These are phyloP conservation scores for Solidago caesia DNA, from an alignment of 129 eudicot species.

Conservation along the genomic window DNA sequence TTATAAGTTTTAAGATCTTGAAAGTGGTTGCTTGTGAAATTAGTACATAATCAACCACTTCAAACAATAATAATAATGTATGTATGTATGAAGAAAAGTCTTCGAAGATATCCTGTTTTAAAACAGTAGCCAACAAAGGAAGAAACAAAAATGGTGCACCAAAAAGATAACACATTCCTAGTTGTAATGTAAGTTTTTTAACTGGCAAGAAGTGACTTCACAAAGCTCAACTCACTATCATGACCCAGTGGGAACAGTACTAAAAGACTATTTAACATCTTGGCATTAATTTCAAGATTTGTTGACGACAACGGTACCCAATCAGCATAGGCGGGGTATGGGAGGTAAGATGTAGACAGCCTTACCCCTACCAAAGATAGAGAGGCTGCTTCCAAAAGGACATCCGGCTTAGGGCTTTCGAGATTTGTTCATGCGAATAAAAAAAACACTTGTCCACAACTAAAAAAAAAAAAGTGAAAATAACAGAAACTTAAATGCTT, in stretches of 20 bases:
- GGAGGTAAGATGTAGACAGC: too few relatives aligned
- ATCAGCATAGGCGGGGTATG: too few relatives aligned
- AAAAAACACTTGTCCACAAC: neutral
- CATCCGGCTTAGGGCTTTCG: too few relatives aligned
- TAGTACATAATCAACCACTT: slow-evolving; percentile 16
- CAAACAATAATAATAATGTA: neutral
- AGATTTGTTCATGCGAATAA: neutral
- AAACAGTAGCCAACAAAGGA: slow-evolving; percentile 30
- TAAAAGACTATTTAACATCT: slow-evolving; percentile 22
- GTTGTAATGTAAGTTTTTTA: slow-evolving; percentile 29
- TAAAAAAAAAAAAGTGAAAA: neutral
- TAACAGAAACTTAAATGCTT: neutral
- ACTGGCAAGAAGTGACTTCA: slow-evolving; percentile 43
- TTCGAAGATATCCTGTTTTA: neutral
- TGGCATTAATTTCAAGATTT: slow-evolving; percentile 15
- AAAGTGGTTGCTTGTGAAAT: slow-evolving; percentile 5
- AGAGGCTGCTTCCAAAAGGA: too few relatives aligned
- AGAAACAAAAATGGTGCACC: slow-evolving; percentile 34
- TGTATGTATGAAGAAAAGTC: slow-evolving; percentile 1
- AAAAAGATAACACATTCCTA: slow-evolving; percentile 30
- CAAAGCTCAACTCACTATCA: slow-evolving; percentile 41
- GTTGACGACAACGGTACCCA: too few relatives aligned
- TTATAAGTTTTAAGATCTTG: slow-evolving; percentile 24
- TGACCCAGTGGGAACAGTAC: slow-evolving; percentile 31
- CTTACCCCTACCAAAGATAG: too few relatives aligned